These are phyloP conservation scores for Stevia rebaudiana DNA, from an alignment of 140 eudicot species.

Conservation along the genomic window DNA sequence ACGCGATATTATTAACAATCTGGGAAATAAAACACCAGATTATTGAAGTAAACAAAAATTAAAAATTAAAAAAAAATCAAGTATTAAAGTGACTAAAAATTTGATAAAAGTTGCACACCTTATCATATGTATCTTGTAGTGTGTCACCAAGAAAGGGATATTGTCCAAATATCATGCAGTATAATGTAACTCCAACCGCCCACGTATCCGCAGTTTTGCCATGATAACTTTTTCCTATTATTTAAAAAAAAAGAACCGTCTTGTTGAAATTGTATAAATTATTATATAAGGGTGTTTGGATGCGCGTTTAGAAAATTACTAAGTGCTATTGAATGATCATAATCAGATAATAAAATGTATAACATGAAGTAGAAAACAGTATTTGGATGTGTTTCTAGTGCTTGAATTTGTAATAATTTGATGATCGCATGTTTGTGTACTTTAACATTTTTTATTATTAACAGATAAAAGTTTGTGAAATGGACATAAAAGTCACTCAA, in stretches of 20 bases:
- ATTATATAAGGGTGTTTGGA: not conserved
- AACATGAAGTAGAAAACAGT: not conserved
- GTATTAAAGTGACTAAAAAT: not conserved
- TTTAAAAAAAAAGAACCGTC: not conserved
- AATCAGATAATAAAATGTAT: not conserved
- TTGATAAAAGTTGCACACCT: constrained; percentile 37
- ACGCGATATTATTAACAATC: constrained; percentile 57
- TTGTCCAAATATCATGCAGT: constrained; percentile 69
- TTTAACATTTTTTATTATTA: not conserved
- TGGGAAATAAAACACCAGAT: constrained; percentile 22
- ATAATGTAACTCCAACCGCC: constrained; percentile 93
- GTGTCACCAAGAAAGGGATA: constrained; percentile 96
- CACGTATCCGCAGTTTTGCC: constrained; percentile 97
- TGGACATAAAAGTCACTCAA: not conserved
- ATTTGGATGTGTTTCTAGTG: not conserved
- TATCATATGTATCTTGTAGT: constrained; percentile 84
- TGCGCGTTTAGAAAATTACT: not conserved
- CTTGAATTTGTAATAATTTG: not conserved
- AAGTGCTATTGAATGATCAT: not conserved
- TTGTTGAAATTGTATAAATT: constrained; percentile 9
- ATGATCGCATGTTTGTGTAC: not conserved
- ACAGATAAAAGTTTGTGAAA: not conserved
- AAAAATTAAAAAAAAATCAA: constrained; percentile 10
- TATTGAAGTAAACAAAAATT: not conserved
- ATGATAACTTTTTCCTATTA: constrained; percentile 64